Conservation (phyloP, 768 basidiomycete species). For the Boletus rubescentipes region DNA sequence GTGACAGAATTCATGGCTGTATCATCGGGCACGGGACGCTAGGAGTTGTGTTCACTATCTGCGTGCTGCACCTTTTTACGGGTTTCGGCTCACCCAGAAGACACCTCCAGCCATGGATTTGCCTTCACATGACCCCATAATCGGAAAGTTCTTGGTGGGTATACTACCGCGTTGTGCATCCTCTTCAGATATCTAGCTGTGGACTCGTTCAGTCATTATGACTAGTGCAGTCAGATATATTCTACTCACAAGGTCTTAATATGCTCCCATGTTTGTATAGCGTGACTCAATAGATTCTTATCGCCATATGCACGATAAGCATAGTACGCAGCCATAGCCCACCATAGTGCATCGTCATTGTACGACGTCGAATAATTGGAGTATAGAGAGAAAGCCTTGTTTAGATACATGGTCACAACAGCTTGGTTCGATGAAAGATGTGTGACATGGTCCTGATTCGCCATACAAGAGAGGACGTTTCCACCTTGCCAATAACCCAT, state of each 20-base stretch:
- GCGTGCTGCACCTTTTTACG: too few relatives aligned
- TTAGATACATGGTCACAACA: too few relatives aligned
- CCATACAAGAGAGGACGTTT: too few relatives aligned
- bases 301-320: conserved; percentile 50
- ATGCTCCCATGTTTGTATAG: conserved; percentile 48
- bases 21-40: conserved; percentile 45
- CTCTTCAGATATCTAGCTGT: conserved; percentile 36
- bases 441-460: conserved; percentile 4
- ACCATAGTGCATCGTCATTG: conserved; percentile 39
- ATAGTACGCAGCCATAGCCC: conserved; percentile 52
- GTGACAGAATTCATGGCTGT: conserved; percentile 46
- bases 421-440: neutral
- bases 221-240: neutral
- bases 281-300: conserved; percentile 40
- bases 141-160: conserved; percentile 41
- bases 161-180: conserved; percentile 38
- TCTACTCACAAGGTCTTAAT: conserved; percentile 45
- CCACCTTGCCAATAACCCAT: too few relatives aligned
- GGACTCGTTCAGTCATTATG: neutral
- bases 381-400: conserved; percentile 7
- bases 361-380: too few relatives aligned
- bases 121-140: conserved; percentile 45
- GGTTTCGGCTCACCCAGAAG: too few relatives aligned
- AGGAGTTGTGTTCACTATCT: too few relatives aligned
- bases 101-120: too few relatives aligned